Conservation (phyloP, 2,329 filamentous ascomycete genomes). For the Colletotrichum sp. region DNA sequence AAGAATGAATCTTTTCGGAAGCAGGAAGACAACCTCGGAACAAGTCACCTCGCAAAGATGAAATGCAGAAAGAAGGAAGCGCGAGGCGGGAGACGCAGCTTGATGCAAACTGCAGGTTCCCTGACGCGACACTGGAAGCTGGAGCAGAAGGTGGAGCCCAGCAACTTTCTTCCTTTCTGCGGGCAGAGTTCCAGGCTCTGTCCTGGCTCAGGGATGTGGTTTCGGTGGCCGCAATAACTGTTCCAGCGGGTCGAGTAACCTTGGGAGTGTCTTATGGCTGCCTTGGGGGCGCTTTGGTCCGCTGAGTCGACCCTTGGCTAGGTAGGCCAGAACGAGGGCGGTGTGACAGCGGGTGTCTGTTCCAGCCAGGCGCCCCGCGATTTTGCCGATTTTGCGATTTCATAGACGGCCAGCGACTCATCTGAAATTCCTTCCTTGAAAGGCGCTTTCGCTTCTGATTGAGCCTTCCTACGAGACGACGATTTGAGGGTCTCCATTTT, state of each 20-base stretch:
- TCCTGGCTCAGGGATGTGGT: not conserved
- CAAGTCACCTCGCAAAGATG: not conserved
- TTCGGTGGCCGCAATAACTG: constrained; percentile 14
- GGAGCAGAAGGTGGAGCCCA: constrained; percentile 7
- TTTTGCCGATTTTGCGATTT: constrained; percentile 13
- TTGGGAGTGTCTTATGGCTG: not conserved
- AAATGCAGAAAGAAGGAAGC: not conserved
- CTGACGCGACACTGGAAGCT: constrained; percentile 11
- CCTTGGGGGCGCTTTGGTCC: not conserved
- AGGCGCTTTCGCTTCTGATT: not conserved
- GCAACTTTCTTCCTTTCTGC: not conserved
- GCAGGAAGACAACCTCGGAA: not conserved
- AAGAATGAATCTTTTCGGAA: not conserved
- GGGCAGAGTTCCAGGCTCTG: not conserved
- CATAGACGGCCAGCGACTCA: not conserved
- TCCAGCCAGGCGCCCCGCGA: not conserved
- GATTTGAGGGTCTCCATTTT: not conserved
- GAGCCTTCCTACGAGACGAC: not conserved
- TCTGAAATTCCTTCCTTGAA: not conserved
- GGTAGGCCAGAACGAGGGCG: not conserved
- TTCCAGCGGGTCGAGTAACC: not conserved
- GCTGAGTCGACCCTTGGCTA: not conserved
- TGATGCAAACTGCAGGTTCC: constrained; percentile 3
- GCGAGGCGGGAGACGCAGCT: not conserved
- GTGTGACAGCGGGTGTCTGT: not conserved